Percentiles rank a stretch among this genome's conserved stretches.
Evolutionary conservation across 352 stramenopile species (phyloP).

Genomic region (Pythium myriotylum): DNA sequence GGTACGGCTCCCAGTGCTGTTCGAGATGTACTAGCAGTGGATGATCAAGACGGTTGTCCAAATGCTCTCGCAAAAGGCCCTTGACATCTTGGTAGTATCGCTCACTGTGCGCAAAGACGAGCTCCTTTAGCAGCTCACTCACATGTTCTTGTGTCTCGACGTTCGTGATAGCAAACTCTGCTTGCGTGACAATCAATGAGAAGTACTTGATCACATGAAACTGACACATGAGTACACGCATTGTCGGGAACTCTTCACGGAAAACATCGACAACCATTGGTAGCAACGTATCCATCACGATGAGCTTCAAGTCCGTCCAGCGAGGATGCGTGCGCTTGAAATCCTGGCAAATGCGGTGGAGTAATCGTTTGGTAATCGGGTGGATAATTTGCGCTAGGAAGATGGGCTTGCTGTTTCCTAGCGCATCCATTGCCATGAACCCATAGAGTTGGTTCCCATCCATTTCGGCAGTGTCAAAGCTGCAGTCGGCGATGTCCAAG

Average conservation of each 20-base stretch:
- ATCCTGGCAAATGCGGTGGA: constrained; percentile 67
- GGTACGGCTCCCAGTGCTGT: constrained; percentile 61
- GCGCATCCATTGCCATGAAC: constrained; percentile 69
- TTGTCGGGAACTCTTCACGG: constrained; percentile 56
- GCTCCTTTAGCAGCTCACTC: constrained; percentile 52
- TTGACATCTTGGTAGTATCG: constrained; percentile 57
- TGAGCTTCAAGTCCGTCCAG: constrained; percentile 62
- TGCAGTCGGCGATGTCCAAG: constrained; percentile 50
- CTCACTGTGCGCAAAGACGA: constrained; percentile 64
- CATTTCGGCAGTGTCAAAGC: constrained; percentile 27
- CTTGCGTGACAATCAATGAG: constrained; percentile 45
- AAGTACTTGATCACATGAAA: constrained; percentile 77
- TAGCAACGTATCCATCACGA: constrained; percentile 66
- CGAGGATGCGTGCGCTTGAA: constrained; percentile 75
- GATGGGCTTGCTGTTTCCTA: constrained; percentile 68
- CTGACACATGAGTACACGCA: constrained; percentile 62
- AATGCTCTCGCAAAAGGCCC: constrained; percentile 37
- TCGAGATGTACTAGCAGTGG: constrained; percentile 55
- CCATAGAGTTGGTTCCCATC: constrained; percentile 59
- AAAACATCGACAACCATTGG: constrained; percentile 60
- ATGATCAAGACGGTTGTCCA: constrained; percentile 39
- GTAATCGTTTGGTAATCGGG: constrained; percentile 43
- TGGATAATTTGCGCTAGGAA: constrained; percentile 59
- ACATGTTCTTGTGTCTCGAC: constrained; percentile 48
- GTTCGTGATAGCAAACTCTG: constrained; percentile 41